Conservation (phyloP, 345 rosid genomes). For the Punica granatum region DNA sequence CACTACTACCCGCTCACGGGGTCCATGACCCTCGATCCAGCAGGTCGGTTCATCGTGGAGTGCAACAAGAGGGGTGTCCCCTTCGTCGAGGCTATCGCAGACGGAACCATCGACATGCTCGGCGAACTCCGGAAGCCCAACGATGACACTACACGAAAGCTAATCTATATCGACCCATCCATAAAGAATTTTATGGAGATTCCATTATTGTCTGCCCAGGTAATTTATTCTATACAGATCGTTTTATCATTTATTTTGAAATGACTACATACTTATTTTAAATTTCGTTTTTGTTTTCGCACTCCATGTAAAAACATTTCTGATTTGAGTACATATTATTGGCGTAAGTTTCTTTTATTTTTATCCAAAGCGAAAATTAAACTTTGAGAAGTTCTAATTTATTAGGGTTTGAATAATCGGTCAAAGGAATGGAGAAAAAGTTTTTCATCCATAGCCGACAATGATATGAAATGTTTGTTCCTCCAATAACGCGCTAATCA, state of each 20-base stretch:
- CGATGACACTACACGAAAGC: constrained; percentile 8
- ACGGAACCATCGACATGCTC: constrained; percentile 13
- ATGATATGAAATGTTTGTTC: background rate
- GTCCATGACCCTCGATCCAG: background rate
- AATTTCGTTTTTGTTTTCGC: too few species aligned
- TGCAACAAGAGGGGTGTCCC: constrained; percentile 13
- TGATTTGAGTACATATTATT: too few species aligned
- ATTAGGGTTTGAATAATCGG: too few species aligned
- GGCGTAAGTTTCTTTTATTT: too few species aligned
- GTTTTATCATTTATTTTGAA: too few species aligned
- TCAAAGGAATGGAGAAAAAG: background rate
- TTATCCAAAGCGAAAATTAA: too few species aligned
- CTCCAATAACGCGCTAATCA: too few species aligned
- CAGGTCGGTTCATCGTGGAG: constrained; percentile 12
- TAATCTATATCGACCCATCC: constrained; percentile 13
- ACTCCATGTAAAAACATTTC: too few species aligned
- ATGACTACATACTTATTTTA: too few species aligned
- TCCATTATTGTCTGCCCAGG: constrained; percentile 10
- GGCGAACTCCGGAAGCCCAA: constrained; percentile 21
- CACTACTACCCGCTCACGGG: constrained; percentile 14
- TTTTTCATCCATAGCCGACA: background rate
- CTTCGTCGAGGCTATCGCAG: constrained; percentile 18
- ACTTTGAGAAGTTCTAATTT: too few species aligned
- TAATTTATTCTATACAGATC: too few species aligned
- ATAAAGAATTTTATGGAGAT: constrained; percentile 3